Percentiles rank a stretch among this genome's conserved stretches.
These are phyloP conservation scores for Xylariaceae sp. DNA, from an alignment of 2,329 filamentous ascomycete genomes.

Conservation along the genomic window DNA sequence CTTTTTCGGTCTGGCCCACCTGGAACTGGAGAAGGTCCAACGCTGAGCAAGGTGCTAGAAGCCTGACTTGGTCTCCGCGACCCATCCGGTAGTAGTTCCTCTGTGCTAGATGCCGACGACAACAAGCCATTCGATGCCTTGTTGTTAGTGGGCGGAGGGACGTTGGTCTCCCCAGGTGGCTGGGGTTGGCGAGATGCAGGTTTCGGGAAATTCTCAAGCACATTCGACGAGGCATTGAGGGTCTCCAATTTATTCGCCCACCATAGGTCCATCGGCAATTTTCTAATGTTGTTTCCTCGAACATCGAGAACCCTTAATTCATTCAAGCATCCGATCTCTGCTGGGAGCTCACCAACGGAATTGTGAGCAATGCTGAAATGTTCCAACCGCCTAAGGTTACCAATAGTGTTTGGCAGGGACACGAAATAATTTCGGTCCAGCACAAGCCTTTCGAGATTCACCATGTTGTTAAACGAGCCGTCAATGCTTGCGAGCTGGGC, in stretches of 20 bases:
- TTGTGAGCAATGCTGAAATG: conserved; percentile 95
- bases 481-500: conserved; percentile 90
- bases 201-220: conserved; percentile 87
- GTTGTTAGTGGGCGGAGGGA: conserved; percentile 30
- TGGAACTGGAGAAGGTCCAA: conserved; percentile 66
- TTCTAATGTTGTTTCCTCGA: conserved; percentile 87
- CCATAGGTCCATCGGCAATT: conserved; percentile 92
- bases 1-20: conserved; percentile 65
- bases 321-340: conserved; percentile 80
- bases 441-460: conserved; percentile 80
- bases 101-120: conserved; percentile 65
- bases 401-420: conserved; percentile 79
- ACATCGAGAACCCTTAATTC: conserved; percentile 86
- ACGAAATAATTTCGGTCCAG: conserved; percentile 96
- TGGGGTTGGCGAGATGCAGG: conserved; percentile 68
- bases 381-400: conserved; percentile 76
- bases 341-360: conserved; percentile 74
- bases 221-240: conserved; percentile 92
- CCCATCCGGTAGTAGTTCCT: conserved; percentile 62
- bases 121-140: conserved; percentile 44
- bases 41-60: conserved; percentile 70
- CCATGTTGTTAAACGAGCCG: conserved; percentile 80
- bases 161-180: conserved; percentile 46
- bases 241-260: conserved; percentile 86
- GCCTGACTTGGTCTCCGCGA: conserved; percentile 77